Percentiles rank a stretch among this genome's conserved stretches.
Conservation (phyloP, 306 rosid genomes). For the Styphnolobium japonicum region DNA sequence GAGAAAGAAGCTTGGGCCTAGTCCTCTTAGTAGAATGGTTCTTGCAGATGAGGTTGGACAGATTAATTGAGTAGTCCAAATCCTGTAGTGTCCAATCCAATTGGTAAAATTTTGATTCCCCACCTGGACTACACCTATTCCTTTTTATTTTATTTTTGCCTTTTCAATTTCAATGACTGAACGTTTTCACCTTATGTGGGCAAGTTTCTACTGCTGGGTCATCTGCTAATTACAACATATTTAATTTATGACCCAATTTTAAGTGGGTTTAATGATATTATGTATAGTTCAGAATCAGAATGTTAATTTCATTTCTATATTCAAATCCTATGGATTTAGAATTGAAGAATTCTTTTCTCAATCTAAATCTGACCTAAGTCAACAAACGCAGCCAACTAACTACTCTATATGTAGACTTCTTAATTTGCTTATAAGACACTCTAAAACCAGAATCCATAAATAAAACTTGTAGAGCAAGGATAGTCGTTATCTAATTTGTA, state of each 20-base stretch:
- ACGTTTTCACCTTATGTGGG: background rate
- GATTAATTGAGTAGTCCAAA: constrained; percentile 2
- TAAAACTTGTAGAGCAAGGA: constrained; percentile 42
- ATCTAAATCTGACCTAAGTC: constrained; percentile 6
- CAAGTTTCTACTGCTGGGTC: constrained; percentile 6
- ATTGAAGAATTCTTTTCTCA: background rate
- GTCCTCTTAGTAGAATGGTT: constrained; percentile 86
- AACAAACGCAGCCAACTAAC: constrained; percentile 40
- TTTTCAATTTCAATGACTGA: background rate
- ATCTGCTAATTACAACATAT: background rate
- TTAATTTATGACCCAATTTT: constrained; percentile 15
- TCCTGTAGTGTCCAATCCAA: constrained; percentile 22
- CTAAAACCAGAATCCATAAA: constrained; percentile 29
- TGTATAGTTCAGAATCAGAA: constrained; percentile 7
- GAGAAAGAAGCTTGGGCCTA: constrained; percentile 80
- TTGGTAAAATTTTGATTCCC: constrained; percentile 22
- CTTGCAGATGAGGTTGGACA: constrained; percentile 46
- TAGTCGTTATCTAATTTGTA: constrained; percentile 49
- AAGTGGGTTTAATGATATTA: background rate
- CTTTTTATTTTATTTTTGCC: background rate
- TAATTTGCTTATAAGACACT: constrained; percentile 69
- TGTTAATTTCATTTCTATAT: constrained; percentile 2
- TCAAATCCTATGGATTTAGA: background rate
- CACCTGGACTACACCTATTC: background rate
- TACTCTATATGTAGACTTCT: constrained; percentile 3